Evolutionary conservation across 768 basidiomycete genomes (phyloP).

Genomic region (Tulasnella sp.): DNA sequence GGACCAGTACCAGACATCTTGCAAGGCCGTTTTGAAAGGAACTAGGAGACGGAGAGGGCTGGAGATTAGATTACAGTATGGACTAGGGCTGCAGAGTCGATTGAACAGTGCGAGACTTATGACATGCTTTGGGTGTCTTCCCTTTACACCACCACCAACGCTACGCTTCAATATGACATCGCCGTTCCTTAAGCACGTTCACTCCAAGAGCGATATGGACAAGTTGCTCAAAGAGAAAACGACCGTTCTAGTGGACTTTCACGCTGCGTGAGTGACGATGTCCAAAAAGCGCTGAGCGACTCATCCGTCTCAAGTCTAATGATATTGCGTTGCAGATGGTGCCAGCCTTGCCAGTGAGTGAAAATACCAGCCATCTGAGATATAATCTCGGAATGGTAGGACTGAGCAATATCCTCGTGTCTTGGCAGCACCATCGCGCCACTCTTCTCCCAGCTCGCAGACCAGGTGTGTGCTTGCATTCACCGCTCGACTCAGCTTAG

Average conservation of each 20-base stretch:
- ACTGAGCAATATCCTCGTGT: background rate
- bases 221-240: background rate
- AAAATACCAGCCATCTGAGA: background rate
- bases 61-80: background rate
- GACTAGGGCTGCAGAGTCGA: background rate
- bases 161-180: conserved; percentile 1
- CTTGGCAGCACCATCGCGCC: conserved; percentile 6
- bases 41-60: background rate
- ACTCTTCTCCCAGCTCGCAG: background rate
- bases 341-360: conserved; percentile 9
- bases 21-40: background rate
- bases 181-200: background rate
- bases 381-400: background rate
- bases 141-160: conserved; percentile 4
- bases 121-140: background rate
- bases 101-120: background rate
- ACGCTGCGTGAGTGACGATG: conserved; percentile 10
- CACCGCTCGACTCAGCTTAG: background rate
- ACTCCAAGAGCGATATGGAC: conserved; percentile 1
- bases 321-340: conserved; percentile 3
- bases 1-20: conserved; percentile 82
- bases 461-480: background rate
- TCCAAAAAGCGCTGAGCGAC: background rate
- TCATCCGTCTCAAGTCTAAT: too few species aligned
- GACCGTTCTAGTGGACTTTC: conserved; percentile 11